A percentile compares a stretch with the other conserved stretches of the same genome.
phyloP scores from a whole-genome alignment of 1,139 yeast species.

The Blastobotrys illinoisensis region DNA sequence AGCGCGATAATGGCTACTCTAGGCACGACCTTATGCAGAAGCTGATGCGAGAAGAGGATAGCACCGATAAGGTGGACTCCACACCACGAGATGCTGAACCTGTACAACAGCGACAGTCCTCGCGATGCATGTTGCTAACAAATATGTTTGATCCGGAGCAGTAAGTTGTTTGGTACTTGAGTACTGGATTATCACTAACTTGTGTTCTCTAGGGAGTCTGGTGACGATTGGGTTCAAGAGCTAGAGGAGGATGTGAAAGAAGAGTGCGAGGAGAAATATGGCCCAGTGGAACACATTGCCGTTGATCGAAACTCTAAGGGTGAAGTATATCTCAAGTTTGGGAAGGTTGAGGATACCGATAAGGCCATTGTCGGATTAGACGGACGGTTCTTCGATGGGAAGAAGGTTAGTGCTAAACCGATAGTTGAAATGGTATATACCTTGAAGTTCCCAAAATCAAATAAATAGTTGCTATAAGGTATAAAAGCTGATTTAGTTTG shows the following conservation, averaged over 20 bases:
- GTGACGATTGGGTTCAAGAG: conserved; percentile 33
- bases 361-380: conserved; percentile 33
- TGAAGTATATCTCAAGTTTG: conserved; percentile 34
- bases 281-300: conserved; percentile 32
- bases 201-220: conserved; percentile 29
- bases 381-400: conserved; percentile 37
- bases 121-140: conserved; percentile 29
- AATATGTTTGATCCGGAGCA: conserved; percentile 36
- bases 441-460: conserved; percentile 17
- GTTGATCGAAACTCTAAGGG: conserved; percentile 31
- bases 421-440: conserved; percentile 34
- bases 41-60: neutral
- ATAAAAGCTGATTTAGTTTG: too few species aligned
- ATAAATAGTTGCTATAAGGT: neutral
- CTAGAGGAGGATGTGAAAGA: conserved; percentile 35
- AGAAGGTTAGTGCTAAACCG: conserved; percentile 29
- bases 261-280: conserved; percentile 38
- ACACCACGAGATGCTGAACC: neutral
- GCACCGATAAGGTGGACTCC: neutral
- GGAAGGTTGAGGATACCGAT: conserved; percentile 25
- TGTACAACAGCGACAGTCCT: conserved; percentile 7
- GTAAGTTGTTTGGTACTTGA: conserved; percentile 21
- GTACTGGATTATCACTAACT: conserved; percentile 3
- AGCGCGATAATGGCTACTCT: neutral
- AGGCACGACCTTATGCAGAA: neutral